phyloP scores from a whole-genome alignment of 306 rosid species.

The Vicia faba region DNA sequence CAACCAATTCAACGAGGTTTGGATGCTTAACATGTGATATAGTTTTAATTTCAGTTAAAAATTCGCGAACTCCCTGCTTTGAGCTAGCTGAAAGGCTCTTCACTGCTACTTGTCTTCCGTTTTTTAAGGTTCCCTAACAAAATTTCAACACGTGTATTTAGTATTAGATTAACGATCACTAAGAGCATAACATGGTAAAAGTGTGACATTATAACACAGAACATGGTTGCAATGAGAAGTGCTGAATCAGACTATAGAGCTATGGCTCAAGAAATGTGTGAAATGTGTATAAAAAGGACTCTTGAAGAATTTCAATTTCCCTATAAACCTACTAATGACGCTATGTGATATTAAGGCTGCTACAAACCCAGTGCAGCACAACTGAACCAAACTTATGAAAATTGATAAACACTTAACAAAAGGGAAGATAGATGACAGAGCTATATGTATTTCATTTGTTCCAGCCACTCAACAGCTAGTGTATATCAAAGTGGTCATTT shows the following conservation, averaged over 20 bases:
- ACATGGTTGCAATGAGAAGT: background rate
- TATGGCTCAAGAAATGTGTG: conserved; percentile 8
- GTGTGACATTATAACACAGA: background rate
- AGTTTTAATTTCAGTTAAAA: conserved; percentile 77
- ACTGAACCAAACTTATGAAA: too few species aligned
- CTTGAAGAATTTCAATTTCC: background rate
- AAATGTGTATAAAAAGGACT: background rate
- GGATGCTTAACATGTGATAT: conserved; percentile 87
- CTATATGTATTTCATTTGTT: too few species aligned
- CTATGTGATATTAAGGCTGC: background rate
- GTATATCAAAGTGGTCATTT: background rate
- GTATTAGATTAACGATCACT: conserved; percentile 27
- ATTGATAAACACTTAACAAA: too few species aligned
- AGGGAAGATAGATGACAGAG: too few species aligned
- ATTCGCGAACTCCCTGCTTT: conserved; percentile 86
- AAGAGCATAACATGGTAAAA: conserved; percentile 21
- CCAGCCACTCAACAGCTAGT: background rate
- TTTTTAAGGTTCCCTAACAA: conserved; percentile 73
- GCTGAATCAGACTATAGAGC: background rate
- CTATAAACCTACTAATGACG: background rate
- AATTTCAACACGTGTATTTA: conserved; percentile 35
- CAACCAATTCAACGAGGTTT: conserved; percentile 87
- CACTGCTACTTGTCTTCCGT: conserved; percentile 72
- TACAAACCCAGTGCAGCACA: background rate
- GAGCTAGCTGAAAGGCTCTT: conserved; percentile 86